Conservation (phyloP, 306 rosid genomes). For the Sindora glabra region DNA sequence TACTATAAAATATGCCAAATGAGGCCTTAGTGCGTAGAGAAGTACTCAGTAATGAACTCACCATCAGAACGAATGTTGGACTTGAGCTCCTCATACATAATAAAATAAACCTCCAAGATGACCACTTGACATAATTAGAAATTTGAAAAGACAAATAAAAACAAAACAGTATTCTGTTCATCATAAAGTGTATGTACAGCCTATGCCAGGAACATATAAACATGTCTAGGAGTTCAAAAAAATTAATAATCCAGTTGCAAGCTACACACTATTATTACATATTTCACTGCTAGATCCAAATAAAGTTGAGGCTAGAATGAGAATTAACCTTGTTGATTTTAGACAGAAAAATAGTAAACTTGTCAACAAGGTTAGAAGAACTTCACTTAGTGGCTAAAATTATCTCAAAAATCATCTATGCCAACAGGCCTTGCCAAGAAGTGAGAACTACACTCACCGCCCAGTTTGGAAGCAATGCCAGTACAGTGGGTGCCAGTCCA, state of each 20-base stretch:
- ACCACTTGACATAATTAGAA: neutral
- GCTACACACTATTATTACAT: no score
- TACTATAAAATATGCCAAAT: no score
- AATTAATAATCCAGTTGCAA: no score
- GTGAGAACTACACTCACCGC: slow-evolving; percentile 59
- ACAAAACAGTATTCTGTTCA: no score
- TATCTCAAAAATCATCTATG: neutral
- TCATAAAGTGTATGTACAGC: no score
- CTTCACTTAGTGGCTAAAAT: neutral
- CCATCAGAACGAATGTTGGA: slow-evolving; percentile 37
- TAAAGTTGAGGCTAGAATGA: neutral
- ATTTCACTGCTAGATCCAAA: no score
- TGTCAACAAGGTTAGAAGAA: neutral
- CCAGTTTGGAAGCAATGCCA: slow-evolving; percentile 88
- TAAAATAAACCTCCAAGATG: slow-evolving; percentile 48
- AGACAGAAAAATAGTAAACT: neutral
- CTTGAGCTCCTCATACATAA: slow-evolving; percentile 54
- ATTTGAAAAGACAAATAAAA: neutral
- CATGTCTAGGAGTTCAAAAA: no score
- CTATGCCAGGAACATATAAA: no score
- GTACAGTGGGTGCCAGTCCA: slow-evolving; percentile 76
- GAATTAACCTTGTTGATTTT: neutral
- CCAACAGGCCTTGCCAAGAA: no score
- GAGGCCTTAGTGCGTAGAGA: neutral
- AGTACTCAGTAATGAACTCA: slow-evolving; percentile 19